Conservation (phyloP, 495 filamentous ascomycete species). For the Aspergillus cristatus region DNA sequence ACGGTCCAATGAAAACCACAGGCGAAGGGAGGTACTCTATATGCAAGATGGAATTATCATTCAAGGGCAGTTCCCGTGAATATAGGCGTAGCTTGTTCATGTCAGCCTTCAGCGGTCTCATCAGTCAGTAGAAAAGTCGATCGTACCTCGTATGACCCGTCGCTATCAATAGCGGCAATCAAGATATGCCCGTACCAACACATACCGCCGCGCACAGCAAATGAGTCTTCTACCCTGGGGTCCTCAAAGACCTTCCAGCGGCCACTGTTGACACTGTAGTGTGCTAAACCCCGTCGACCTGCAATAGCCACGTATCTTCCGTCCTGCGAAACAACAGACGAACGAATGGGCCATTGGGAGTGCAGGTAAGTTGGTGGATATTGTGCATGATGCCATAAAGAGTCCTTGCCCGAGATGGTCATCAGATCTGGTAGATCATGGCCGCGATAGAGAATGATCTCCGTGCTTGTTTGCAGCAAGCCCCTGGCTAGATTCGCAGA, state of each 20-base stretch:
- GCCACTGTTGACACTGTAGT: conserved; percentile 91
- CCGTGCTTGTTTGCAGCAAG: conserved; percentile 76
- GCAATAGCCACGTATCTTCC: conserved; percentile 93
- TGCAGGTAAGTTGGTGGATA: conserved; percentile 77
- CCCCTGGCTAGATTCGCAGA: conserved; percentile 82
- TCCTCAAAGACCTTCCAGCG: conserved; percentile 94
- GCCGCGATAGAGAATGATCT: conserved; percentile 83
- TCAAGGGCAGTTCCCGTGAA: conserved; percentile 76
- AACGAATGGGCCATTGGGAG: conserved; percentile 86
- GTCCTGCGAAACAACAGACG: conserved; percentile 77
- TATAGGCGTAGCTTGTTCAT: conserved; percentile 65
- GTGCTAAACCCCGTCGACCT: conserved; percentile 82
- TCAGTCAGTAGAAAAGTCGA: background rate
- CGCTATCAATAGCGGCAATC: conserved; percentile 84
- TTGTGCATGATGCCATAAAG: conserved; percentile 84
- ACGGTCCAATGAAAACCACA: conserved; percentile 75
- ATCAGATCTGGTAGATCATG: conserved; percentile 85
- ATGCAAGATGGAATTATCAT: conserved; percentile 61
- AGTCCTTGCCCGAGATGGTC: conserved; percentile 84
- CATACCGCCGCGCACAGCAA: conserved; percentile 90
- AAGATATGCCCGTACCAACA: conserved; percentile 97
- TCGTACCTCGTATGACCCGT: conserved; percentile 67
- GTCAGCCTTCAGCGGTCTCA: background rate
- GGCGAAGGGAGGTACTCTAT: conserved; percentile 70
- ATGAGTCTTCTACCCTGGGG: conserved; percentile 71